Evolutionary conservation across 129 eudicot genomes (phyloP), one percentile per base, ranked within the genome.

Genomic region (Rutidosis leptorrhynchoides): DNA sequence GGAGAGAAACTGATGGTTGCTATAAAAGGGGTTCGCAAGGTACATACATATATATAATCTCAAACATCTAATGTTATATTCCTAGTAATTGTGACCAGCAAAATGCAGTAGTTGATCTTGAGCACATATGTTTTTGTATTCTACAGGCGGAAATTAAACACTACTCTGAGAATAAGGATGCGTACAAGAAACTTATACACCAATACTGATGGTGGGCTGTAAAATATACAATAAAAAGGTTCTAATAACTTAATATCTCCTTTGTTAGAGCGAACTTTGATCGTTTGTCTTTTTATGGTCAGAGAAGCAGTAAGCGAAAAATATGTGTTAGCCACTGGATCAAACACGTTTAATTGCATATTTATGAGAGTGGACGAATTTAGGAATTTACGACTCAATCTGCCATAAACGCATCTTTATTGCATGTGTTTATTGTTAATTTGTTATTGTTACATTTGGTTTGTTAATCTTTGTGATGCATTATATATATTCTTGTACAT

Each of bases 11-110:
- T 89, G 58, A 12, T 83, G 69, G 72, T 75, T 58, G 97, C 99
- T 56, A 64, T 94, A 59, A 84, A 74, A 80, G 99, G 93, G 57
- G 88, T 94, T 69, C 83, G 97, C 32, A 86, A 89, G 95, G 99
- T 94, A 86, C 3, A 40, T 33, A 10, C 3, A 40, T 33, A 37
- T n/a, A n/a, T n/a, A n/a, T n/a, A n/a, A n/a, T n/a, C n/a, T 63
- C 30, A 42, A 8, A 25, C 9, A 21, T 49, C 16, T 14, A 30
- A 5, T 60, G 21, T 68, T 37, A 29, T 46, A 14, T 32, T 75
- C 60, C 17, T 26, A 30, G 14, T 14, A 6, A 20, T 40, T 40
- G n/a, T 12, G 46, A 40, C 1, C n/a, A 11, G 46, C 25, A 32
- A 35, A 16, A 16, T 30, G 49, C 27, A 28, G 58, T 22, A 7